A percentile compares a stretch with the other conserved stretches of the same genome.
Evolutionary conservation across 2,329 filamentous ascomycete genomes (phyloP).

Genomic region (Paraconiothyrium sp.): DNA sequence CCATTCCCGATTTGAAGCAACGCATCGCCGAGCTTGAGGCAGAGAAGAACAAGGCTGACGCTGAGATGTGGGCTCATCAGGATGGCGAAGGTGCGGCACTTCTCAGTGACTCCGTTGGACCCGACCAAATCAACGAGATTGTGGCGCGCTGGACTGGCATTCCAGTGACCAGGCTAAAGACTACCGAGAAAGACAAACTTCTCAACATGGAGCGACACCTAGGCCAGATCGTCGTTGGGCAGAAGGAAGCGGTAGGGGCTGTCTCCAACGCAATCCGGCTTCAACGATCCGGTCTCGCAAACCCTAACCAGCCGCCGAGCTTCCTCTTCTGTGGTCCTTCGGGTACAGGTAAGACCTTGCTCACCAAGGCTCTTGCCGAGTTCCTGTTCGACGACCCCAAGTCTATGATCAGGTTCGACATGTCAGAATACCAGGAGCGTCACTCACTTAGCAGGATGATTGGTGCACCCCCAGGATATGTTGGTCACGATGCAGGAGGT

Average conservation of each 20-base stretch:
- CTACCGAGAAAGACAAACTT: slow-evolving; percentile 98
- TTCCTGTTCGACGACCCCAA: slow-evolving; percentile 98
- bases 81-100: slow-evolving; percentile 74
- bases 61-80: slow-evolving; percentile 63
- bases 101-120: slow-evolving; percentile 91
- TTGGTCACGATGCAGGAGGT: slow-evolving; percentile 94
- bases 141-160: slow-evolving; percentile 98
- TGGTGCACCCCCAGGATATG: slow-evolving; percentile 94
- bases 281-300: slow-evolving; percentile 91
- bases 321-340: slow-evolving; percentile 99
- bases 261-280: slow-evolving; percentile 97
- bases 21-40: slow-evolving; percentile 83
- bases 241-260: slow-evolving; percentile 90
- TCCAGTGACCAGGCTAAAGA: slow-evolving; percentile 91
- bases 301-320: slow-evolving; percentile 95
- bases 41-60: slow-evolving; percentile 82
- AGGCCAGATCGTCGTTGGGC: slow-evolving; percentile 85
- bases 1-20: slow-evolving; percentile 88
- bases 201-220: slow-evolving; percentile 94
- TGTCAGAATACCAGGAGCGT: slow-evolving; percentile 99
- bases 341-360: slow-evolving; percentile 95
- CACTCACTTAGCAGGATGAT: slow-evolving; percentile 98
- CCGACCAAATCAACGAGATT: slow-evolving; percentile 99
- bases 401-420: slow-evolving; percentile 98
- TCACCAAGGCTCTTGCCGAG: slow-evolving; percentile 96